Evolutionary conservation across 495 filamentous ascomycete species (phyloP).

Genomic region (Neurospora sublineolata): DNA sequence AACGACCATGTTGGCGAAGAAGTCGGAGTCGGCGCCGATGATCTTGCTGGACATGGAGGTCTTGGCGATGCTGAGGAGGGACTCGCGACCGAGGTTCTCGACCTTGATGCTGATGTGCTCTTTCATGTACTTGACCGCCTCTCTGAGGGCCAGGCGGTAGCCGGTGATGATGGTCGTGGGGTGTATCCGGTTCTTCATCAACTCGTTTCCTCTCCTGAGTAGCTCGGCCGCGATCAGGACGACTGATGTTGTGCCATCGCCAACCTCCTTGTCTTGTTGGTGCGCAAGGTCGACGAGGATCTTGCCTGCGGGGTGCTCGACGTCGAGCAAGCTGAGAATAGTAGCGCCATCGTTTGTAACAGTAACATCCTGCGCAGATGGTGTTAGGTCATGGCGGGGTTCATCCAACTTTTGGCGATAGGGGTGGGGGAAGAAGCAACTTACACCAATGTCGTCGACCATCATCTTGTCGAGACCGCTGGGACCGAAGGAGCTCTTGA

Average conservation of each 20-base stretch:
- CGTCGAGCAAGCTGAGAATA: constrained; percentile 85
- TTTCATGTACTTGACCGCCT: constrained; percentile 97
- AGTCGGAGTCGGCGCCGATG: constrained; percentile 89
- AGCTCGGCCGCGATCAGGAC: constrained; percentile 96
- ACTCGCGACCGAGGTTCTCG: constrained; percentile 78
- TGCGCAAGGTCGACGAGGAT: constrained; percentile 96
- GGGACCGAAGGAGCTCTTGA: constrained; percentile 96
- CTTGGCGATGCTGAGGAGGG: constrained; percentile 88
- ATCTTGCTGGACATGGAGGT: constrained; percentile 99
- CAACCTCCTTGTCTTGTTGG: constrained; percentile 97
- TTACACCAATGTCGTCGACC: constrained; percentile 97
- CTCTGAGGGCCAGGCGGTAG: constrained; percentile 87
- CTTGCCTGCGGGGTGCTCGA: constrained; percentile 96
- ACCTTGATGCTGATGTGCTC: constrained; percentile 95
- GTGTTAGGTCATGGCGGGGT: constrained; percentile 12
- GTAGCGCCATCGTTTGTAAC: constrained; percentile 99
- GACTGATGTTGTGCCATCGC: constrained; percentile 95
- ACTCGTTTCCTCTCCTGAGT: constrained; percentile 84
- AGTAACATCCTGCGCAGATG: constrained; percentile 66
- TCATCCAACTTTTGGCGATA: background rate
- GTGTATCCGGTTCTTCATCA: constrained; percentile 99
- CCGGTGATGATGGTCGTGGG: constrained; percentile 98
- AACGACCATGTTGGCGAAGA: constrained; percentile 94
- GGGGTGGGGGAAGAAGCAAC: constrained; percentile 18
- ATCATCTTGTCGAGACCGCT: constrained; percentile 99